These are phyloP conservation scores for Globisporangium solare DNA, from an alignment of 352 stramenopile species.

Conservation along the genomic window DNA sequence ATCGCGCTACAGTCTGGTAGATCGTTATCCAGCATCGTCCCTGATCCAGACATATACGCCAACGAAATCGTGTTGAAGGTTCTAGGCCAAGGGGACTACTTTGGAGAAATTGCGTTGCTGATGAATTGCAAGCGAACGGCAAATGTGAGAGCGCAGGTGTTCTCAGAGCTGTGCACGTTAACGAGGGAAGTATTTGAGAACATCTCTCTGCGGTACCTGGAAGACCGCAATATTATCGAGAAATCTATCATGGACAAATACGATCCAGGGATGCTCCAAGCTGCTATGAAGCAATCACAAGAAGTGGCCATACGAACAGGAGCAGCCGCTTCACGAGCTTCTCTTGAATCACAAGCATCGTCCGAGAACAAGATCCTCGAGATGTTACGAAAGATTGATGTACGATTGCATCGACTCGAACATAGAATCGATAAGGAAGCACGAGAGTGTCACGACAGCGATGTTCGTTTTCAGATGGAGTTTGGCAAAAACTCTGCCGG, in stretches of 20 bases:
- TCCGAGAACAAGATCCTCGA: conserved; percentile 22
- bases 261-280: conserved; percentile 65
- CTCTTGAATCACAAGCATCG: conserved; percentile 6
- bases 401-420: conserved; percentile 48
- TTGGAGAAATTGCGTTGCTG: conserved; percentile 73
- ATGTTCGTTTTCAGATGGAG: conserved; percentile 31
- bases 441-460: conserved; percentile 43
- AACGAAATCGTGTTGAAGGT: conserved; percentile 68
- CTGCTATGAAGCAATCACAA: conserved; percentile 70
- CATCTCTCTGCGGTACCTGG: conserved; percentile 69
- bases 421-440: conserved; percentile 39
- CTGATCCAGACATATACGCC: neutral
- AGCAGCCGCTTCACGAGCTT: conserved; percentile 7
- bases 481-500: conserved; percentile 13
- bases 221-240: conserved; percentile 76
- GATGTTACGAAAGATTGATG: conserved; percentile 42
- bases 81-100: conserved; percentile 73
- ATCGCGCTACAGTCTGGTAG: conserved; percentile 10
- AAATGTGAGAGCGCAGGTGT: conserved; percentile 65
- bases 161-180: conserved; percentile 73
- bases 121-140: conserved; percentile 85
- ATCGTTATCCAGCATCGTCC: conserved; percentile 4
- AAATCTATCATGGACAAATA: conserved; percentile 87
- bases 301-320: conserved; percentile 49
- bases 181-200: conserved; percentile 73